Percentiles rank a stretch among this genome's conserved stretches.
These are phyloP conservation scores for Candida jianshihensis DNA, from an alignment of 805 yeast genomes.

Conservation along the genomic window DNA sequence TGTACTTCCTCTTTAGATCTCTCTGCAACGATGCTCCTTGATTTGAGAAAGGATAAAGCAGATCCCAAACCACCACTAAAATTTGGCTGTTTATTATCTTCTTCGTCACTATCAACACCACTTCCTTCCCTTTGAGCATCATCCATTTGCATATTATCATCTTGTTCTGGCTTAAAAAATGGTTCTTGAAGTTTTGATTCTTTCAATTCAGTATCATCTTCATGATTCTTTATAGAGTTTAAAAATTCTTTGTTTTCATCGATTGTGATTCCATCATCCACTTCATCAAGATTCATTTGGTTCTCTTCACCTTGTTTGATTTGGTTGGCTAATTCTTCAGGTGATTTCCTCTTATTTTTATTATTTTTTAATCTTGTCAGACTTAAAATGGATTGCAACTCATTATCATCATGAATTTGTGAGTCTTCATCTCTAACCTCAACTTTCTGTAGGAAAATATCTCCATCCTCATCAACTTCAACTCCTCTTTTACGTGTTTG, in stretches of 20 bases:
- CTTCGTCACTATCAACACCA: background rate
- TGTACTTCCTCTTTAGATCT: conserved; percentile 7
- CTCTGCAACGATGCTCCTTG: conserved; percentile 13
- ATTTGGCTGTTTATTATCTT: conserved; percentile 3
- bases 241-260: conserved; percentile 33
- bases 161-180: too few relatives aligned
- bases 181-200: too few relatives aligned
- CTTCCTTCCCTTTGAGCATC: background rate
- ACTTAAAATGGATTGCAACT: conserved; percentile 21
- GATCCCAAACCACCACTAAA: conserved; percentile 21
- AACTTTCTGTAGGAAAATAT: conserved; percentile 20
- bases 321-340: conserved; percentile 18
- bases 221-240: conserved; percentile 15
- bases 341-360: conserved; percentile 12
- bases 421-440: conserved; percentile 20
- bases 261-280: conserved; percentile 16
- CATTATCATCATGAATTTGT: conserved; percentile 16
- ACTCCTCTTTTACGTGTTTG: conserved; percentile 7
- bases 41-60: conserved; percentile 14
- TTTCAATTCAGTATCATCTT: background rate
- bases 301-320: conserved; percentile 13
- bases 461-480: conserved; percentile 16
- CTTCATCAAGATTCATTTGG: conserved; percentile 11
- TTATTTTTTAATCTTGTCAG: conserved; percentile 10
- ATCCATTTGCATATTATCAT: conserved; percentile 1